Percentiles rank a stretch among this genome's conserved stretches.
Conservation (phyloP, 1,139 yeast species). For the Sugiyamaella novakii region DNA sequence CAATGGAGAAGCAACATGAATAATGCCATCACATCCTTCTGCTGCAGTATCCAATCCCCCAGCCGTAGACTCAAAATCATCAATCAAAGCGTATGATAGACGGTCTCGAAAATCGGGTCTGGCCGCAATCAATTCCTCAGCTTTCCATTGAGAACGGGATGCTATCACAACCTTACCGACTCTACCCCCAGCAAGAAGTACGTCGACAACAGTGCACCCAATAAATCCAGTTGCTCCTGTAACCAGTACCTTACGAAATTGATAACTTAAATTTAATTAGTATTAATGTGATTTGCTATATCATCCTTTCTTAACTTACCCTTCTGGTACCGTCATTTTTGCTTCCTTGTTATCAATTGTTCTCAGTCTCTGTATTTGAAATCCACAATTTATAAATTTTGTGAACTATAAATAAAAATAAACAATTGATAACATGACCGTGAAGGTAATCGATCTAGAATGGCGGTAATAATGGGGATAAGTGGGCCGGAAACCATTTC, state of each 20-base stretch:
- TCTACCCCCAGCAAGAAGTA: slow-evolving; percentile 27
- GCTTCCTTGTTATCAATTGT: no score
- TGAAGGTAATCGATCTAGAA: neutral
- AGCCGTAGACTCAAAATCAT: slow-evolving; percentile 18
- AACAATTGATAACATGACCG: slow-evolving; percentile 1
- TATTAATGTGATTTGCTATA: no score
- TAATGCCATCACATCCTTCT: slow-evolving; percentile 32
- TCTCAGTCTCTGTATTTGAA: no score
- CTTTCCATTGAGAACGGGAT: slow-evolving; percentile 15
- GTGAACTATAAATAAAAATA: neutral
- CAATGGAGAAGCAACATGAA: slow-evolving; percentile 48
- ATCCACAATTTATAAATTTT: slow-evolving; percentile 8
- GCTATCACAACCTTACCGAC: slow-evolving; percentile 18
- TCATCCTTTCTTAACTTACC: slow-evolving; percentile 5
- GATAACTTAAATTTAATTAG: no score
- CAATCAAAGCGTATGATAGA: slow-evolving; percentile 15
- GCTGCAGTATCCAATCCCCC: slow-evolving; percentile 15
- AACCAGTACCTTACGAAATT: slow-evolving; percentile 41
- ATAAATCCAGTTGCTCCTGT: slow-evolving; percentile 58
- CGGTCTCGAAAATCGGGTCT: neutral
- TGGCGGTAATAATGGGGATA: slow-evolving; percentile 1
- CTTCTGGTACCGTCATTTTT: slow-evolving; percentile 1
- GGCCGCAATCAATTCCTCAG: slow-evolving; percentile 3
- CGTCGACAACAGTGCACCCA: slow-evolving; percentile 48
- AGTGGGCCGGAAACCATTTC: slow-evolving; percentile 10